Percentiles rank a stretch among this genome's conserved stretches.
Conservation (phyloP, 2,329 filamentous ascomycete species). For the Claviceps paspali region DNA sequence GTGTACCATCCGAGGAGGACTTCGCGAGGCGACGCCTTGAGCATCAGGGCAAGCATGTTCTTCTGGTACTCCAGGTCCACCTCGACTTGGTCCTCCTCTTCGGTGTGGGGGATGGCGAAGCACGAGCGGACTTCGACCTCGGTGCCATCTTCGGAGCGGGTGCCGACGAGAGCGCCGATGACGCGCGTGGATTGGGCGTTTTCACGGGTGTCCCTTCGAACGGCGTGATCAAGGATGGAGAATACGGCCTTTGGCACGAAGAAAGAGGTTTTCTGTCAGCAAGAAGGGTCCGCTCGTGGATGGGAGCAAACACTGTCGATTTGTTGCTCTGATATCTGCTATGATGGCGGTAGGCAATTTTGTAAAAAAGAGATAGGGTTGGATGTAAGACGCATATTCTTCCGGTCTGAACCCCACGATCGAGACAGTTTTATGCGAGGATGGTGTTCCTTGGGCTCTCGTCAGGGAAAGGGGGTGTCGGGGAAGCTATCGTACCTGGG, state of each 20-base stretch:
- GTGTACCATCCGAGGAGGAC: conserved; percentile 97
- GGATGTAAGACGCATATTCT: no score
- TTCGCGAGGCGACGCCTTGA: conserved; percentile 88
- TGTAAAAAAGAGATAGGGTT: neutral
- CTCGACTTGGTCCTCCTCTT: conserved; percentile 96
- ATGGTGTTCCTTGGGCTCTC: neutral
- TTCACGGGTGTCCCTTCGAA: conserved; percentile 60
- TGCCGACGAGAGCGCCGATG: conserved; percentile 88
- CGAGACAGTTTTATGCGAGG: neutral
- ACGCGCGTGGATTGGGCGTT: conserved; percentile 77
- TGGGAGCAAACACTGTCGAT: neutral
- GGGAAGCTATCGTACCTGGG: conserved; percentile 52
- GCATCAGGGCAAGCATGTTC: conserved; percentile 90
- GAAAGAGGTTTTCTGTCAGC: conserved; percentile 3
- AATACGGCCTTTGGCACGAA: conserved; percentile 41
- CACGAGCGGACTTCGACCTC: conserved; percentile 92
- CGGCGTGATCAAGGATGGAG: conserved; percentile 81
- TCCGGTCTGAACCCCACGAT: no score
- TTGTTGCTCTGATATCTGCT: neutral
- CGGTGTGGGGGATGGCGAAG: conserved; percentile 96
- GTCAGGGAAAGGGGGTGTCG: neutral
- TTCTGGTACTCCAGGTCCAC: conserved; percentile 99
- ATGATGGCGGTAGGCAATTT: no score
- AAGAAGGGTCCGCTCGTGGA: neutral
- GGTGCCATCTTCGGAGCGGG: conserved; percentile 87